phyloP scores from a whole-genome alignment of 805 yeast species.

The Ogataea nonfermentans region DNA sequence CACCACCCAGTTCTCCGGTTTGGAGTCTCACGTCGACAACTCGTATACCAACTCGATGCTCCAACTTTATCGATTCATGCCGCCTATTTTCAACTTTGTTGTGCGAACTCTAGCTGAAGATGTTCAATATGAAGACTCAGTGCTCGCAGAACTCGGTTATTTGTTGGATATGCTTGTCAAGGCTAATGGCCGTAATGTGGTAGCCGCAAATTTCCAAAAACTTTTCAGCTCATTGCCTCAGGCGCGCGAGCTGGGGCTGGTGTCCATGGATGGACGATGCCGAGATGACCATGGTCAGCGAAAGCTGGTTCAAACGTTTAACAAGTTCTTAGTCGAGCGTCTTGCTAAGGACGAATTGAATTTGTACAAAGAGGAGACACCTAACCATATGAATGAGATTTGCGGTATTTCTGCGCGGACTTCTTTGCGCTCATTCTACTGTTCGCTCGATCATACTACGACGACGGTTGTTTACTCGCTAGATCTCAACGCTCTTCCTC shows the following conservation, averaged over 20 bases:
- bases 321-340: constrained; percentile 54
- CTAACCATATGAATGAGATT: constrained; percentile 28
- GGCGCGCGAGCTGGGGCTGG: constrained; percentile 51
- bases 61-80: constrained; percentile 76
- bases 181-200: constrained; percentile 74
- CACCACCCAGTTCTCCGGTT: constrained; percentile 68
- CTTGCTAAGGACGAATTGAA: constrained; percentile 48
- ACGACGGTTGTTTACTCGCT: constrained; percentile 38
- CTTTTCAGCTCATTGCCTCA: constrained; percentile 47
- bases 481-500: constrained; percentile 39
- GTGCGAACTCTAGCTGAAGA: constrained; percentile 55
- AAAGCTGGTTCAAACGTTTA: constrained; percentile 50
- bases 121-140: constrained; percentile 44
- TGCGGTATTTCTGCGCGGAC: constrained; percentile 46
- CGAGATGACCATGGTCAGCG: constrained; percentile 45
- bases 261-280: constrained; percentile 48
- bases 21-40: constrained; percentile 84
- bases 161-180: constrained; percentile 87
- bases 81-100: constrained; percentile 67
- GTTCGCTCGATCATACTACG: constrained; percentile 38
- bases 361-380: constrained; percentile 25
- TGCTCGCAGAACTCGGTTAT: constrained; percentile 82
- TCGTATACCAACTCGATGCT: constrained; percentile 74
- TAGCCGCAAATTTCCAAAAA: constrained; percentile 75
- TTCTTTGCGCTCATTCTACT: constrained; percentile 39